A percentile compares a stretch with the other conserved stretches of the same genome.
phyloP scores from a whole-genome alignment of 2,329 filamentous ascomycete species.

The Fusarium sp. region DNA sequence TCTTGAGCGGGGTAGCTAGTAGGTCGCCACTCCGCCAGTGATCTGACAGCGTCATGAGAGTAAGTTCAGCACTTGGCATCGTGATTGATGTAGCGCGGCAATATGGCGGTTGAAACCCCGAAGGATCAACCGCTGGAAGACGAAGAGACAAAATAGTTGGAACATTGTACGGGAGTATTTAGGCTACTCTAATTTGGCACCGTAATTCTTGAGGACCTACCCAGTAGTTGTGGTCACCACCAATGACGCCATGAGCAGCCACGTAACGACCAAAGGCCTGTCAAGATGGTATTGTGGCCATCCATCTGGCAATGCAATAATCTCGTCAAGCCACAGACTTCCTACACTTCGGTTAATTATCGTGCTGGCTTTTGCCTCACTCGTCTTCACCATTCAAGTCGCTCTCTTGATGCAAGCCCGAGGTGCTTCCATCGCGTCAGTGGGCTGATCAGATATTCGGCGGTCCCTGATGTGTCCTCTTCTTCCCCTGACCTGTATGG shows the following conservation, averaged over 20 bases:
- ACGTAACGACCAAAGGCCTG: neutral
- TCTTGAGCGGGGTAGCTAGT: too few species aligned
- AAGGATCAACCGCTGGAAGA: neutral
- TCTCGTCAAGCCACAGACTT: neutral
- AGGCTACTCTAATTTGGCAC: neutral
- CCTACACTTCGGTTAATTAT: neutral
- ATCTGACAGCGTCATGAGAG: neutral
- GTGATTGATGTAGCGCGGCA: neutral
- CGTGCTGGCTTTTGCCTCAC: neutral
- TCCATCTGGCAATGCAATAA: neutral
- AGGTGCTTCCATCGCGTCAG: too few species aligned
- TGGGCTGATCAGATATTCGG: rapidly evolving
- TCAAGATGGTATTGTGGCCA: neutral
- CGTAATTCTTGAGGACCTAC: neutral
- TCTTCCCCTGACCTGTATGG: neutral
- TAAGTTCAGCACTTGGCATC: neutral
- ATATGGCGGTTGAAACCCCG: too few species aligned
- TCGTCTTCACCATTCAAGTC: neutral
- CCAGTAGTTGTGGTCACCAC: neutral
- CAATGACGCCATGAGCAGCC: neutral
- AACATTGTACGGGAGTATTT: neutral
- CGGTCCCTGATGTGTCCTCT: neutral
- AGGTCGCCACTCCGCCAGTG: neutral
- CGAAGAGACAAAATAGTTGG: neutral
- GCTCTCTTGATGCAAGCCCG: neutral